These are phyloP conservation scores for Dictyophora rubrovolvata DNA, from an alignment of 768 basidiomycete genomes.

Conservation along the genomic window DNA sequence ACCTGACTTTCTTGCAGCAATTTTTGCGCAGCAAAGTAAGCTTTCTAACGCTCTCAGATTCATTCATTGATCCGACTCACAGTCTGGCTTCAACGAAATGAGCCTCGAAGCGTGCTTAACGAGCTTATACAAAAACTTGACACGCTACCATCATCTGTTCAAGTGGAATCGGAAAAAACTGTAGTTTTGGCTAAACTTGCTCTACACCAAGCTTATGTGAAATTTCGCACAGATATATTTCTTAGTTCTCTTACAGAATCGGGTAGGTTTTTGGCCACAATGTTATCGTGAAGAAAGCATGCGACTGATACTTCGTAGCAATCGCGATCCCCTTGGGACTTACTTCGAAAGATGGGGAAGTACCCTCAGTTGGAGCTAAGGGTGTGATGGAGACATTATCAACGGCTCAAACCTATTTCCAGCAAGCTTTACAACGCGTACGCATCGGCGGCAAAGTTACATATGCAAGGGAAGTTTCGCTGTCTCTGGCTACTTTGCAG, in stretches of 20 bases:
- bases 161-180: slow-evolving; percentile 66
- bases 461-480: slow-evolving; percentile 62
- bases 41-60: slow-evolving; percentile 4
- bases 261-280: slow-evolving; percentile 39
- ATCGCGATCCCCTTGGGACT: slow-evolving; percentile 79
- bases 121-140: slow-evolving; percentile 47
- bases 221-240: slow-evolving; percentile 80
- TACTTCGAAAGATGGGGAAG: slow-evolving; percentile 32
- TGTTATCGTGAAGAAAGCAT: background rate
- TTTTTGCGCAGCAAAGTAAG: slow-evolving; percentile 64
- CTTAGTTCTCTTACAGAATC: slow-evolving; percentile 86
- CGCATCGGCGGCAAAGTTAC: slow-evolving; percentile 51
- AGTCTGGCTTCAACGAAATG: slow-evolving; percentile 64
- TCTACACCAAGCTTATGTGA: slow-evolving; percentile 64
- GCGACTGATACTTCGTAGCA: slow-evolving; percentile 32
- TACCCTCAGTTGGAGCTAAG: slow-evolving; percentile 35
- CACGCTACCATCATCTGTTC: slow-evolving; percentile 43
- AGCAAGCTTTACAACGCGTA: slow-evolving; percentile 48
- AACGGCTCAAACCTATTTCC: slow-evolving; percentile 61
- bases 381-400: slow-evolving; percentile 53
- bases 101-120: slow-evolving; percentile 41
- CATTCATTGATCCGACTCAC: slow-evolving; percentile 1
- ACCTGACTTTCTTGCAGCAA: slow-evolving; percentile 48
- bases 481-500: slow-evolving; percentile 60
- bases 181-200: slow-evolving; percentile 69